Base-by-base conservation (phyloP, 768 basidiomycete genomes). In the Rhodotorula sphaerocarpa region DNA sequence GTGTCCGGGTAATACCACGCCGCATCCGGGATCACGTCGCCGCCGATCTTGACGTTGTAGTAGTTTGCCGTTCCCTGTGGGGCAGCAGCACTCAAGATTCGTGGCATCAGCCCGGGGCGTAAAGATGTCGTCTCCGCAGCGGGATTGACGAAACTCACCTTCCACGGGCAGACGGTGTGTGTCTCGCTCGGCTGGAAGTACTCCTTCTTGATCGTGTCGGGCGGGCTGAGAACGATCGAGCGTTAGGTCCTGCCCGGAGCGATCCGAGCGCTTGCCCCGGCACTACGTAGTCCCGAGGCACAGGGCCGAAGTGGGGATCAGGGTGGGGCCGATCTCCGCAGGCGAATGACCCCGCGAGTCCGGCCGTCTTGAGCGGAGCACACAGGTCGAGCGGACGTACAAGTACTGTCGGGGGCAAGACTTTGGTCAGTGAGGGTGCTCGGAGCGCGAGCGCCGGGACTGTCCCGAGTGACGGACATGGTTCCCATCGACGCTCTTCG, bases 1-100 rank as follows among this genome's bases (percentile, higher is more conserved):
- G 84, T 76, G 2, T 78, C 55, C 0, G 85, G 81, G 70, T 88
- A 88, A 70, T 83, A 85, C 86, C 87, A 87, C 55, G 86, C 85
- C 33, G 84, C 75, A 63, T 88, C 85, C 20, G 79, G 77, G 15
- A 83, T 74, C 1, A 61, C 72, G 34, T 78, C 78, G 39, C 79
- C 82, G 36, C 78, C 76, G 14, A 86, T 75, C 1, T 75, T 73
- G 25, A 79, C 81, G 63, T 82, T 79, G 70, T 86, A 87, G 72
- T 87, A 88, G 16, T 81, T 77, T 10, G 87, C 87, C 1, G 76
- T 78, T 44, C 84, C 85, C 71, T 66, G 39, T 6, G 18, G 30
- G n/a, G n/a, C n/a, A n/a, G n/a, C n/a, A n/a, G n/a, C n/a, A 12
- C 23, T 23, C 31, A 27, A 39, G 42, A 10, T 18, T 2, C 0